A percentile compares a stretch with the other conserved stretches of the same genome.
phyloP scores from a whole-genome alignment of 257 asterid species.

The Solanum pimpinellifolium region DNA sequence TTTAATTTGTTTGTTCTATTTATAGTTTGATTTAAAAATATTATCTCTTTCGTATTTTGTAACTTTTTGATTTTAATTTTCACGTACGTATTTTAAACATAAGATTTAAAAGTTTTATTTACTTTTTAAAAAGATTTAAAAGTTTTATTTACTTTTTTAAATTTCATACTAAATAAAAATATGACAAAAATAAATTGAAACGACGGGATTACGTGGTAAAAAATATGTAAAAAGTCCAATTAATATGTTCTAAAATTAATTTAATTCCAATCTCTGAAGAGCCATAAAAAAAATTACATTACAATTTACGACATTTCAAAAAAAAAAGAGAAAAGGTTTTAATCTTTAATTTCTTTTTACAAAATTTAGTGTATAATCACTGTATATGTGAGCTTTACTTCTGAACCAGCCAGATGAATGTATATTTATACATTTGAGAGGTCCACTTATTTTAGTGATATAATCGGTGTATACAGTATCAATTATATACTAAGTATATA shows the following conservation, averaged over 20 bases:
- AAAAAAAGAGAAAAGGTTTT: not conserved
- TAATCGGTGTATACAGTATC: not conserved
- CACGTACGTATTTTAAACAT: accelerated
- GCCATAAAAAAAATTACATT: not conserved
- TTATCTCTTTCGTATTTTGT: accelerated
- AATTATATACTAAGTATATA: not conserved
- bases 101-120: no score
- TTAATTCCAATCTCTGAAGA: not conserved
- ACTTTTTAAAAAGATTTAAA: no score
- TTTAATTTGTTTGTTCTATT: not conserved
- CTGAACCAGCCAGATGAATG: not conserved
- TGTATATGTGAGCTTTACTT: not conserved
- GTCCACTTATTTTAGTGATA: not conserved
- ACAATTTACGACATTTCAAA: not conserved
- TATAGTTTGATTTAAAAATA: not conserved
- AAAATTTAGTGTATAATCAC: not conserved
- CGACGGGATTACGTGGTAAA: no score
- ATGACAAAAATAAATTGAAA: no score
- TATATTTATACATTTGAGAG: not conserved
- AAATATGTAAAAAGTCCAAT: no score
- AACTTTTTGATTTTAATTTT: not conserved
- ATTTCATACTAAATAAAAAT: no score
- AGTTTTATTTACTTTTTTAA: accelerated
- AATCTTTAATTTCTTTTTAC: not conserved
- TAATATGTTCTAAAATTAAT: not conserved